These are phyloP conservation scores for Xylariaceae sp. DNA, from an alignment of 2,329 filamentous ascomycete species.

Conservation along the genomic window DNA sequence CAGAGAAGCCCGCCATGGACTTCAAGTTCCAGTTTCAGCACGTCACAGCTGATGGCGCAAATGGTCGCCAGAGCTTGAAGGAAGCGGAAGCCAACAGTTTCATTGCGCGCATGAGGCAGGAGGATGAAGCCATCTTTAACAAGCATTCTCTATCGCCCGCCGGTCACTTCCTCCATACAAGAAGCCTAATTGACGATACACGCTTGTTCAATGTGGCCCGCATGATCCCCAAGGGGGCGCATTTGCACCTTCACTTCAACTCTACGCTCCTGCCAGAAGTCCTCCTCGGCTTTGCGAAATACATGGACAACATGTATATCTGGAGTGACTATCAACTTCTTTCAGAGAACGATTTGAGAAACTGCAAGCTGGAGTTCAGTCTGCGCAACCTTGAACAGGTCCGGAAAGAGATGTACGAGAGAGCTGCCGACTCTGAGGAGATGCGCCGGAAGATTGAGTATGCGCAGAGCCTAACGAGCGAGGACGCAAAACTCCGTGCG, in stretches of 20 bases:
- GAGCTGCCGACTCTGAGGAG: neutral
- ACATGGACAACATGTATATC: conserved; percentile 63
- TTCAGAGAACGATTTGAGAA: conserved; percentile 38
- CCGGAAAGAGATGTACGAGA: conserved; percentile 42
- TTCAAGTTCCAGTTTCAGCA: conserved; percentile 22
- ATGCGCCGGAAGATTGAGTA: conserved; percentile 1
- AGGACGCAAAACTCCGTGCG: conserved; percentile 2
- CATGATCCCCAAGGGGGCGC: conserved; percentile 63
- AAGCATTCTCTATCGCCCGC: conserved; percentile 30
- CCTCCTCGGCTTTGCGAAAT: conserved; percentile 51
- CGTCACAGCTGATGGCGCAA: conserved; percentile 14
- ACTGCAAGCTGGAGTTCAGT: conserved; percentile 59
- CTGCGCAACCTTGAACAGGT: conserved; percentile 31
- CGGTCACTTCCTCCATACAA: conserved; percentile 56
- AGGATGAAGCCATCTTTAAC: conserved; percentile 19
- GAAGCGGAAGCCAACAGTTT: conserved; percentile 8
- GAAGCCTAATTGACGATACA: conserved; percentile 50
- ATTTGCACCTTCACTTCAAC: conserved; percentile 75
- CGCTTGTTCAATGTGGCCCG: conserved; percentile 52
- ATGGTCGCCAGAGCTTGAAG: conserved; percentile 4
- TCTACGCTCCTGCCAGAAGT: conserved; percentile 60
- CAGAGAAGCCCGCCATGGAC: neutral
- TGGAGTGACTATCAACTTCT: conserved; percentile 53
- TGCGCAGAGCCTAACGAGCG: conserved; percentile 3
- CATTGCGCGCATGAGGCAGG: conserved; percentile 13